A percentile compares a stretch with the other conserved stretches of the same genome.
Conservation (phyloP, 306 rosid genomes). For the Cucumis sativus region Cucumber_9930_V3 NC_026657.2:7216501-7217000, state of each 20-base stretch:
- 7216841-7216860: constrained; percentile 65
- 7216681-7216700: constrained; percentile 13
- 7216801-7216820: constrained; percentile 84
- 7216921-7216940: constrained; percentile 9
- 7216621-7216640: constrained; percentile 51
- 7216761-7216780: constrained; percentile 67
- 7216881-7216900: constrained; percentile 85
- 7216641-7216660: neutral
- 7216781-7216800: constrained; percentile 44
- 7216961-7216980: neutral
- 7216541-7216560: constrained; percentile 79
- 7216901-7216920: constrained; percentile 8
- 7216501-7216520: constrained; percentile 54
- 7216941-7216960: constrained; percentile 3
- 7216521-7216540: constrained; percentile 94
- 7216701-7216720: constrained; percentile 22
- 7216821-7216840: constrained; percentile 86
- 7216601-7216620: constrained; percentile 84
- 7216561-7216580: constrained; percentile 83
- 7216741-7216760: constrained; percentile 76
- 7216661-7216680: neutral
- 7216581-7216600: constrained; percentile 72
- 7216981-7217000: neutral
- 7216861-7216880: constrained; percentile 87
- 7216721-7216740: constrained; percentile 98